Evolutionary conservation across 1,284 basidiomycete species (phyloP), one percentile per base, ranked within the genome.

Genomic region (Xerocomus amazonicus): DNA sequence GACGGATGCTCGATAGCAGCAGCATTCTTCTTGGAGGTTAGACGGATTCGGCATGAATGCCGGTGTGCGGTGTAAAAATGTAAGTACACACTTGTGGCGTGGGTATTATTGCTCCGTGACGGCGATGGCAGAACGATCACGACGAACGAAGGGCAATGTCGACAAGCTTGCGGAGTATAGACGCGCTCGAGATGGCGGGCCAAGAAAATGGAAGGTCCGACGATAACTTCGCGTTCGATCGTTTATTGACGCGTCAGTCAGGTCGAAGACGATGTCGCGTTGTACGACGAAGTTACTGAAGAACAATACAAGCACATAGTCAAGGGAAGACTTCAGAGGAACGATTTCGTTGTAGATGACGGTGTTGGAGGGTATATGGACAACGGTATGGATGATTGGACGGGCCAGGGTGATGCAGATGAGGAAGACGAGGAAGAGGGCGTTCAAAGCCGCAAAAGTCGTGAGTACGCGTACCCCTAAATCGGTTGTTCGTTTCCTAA

Each of bases 311-410:
- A 81, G 59, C 77, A 79, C 14, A 89, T 98, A 53, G 93, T 98
- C 4, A 83, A 83, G 48, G 84, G 85, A 2, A 79, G 97, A 16
- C 76, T 97, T n/a, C 87, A 90, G 57, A 76, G 80, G 59, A 93
- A 97, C 61, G 96, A 99, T 70, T 99, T 99, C 57, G 92, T 97
- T 26, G 85, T 90, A 41, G 95, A 99, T 62, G 97, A 99, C 72
- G 94, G 95, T 46, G 81, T 89, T 0, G 82, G 78, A 17, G 97
- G 92, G 10, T 99, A 99, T 65, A 86, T 90, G 62, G 97, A 99
- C 70, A 91, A 97, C 61, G 97, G 97, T 5, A 85, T 92, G 79
- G 95, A 98, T 57, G 94, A 96, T 61, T 97, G 92, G 86, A 79
- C 76, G 19, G 79, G 78, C 36, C 76, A 73, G 13, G 70, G 73